A percentile compares a stretch with the other conserved stretches of the same genome.
phyloP scores from a whole-genome alignment of 768 basidiomycete genomes.

The Leccinum rimulosum region DNA sequence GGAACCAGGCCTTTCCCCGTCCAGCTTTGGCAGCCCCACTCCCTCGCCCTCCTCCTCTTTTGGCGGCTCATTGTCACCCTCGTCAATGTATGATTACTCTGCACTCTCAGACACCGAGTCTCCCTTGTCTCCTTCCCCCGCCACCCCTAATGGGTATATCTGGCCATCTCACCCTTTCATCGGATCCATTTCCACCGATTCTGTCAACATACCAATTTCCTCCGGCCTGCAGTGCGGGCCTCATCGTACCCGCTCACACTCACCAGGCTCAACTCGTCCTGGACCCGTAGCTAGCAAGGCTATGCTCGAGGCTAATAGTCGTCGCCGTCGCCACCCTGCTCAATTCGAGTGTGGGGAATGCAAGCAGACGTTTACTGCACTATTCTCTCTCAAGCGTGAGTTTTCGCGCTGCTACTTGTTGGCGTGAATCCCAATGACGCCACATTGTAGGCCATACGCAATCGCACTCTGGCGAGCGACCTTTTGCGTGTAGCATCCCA shows the following conservation, averaged over 20 bases:
- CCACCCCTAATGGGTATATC: constrained; percentile 6
- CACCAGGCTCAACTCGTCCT: constrained; percentile 10
- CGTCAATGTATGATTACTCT: constrained; percentile 7
- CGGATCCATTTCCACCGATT: not conserved
- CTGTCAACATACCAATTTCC: not conserved
- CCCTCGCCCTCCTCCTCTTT: constrained; percentile 30
- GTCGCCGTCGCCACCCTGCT: constrained; percentile 30
- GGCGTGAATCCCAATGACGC: constrained; percentile 2
- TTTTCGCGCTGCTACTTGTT: not conserved
- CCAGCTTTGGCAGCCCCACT: constrained; percentile 12
- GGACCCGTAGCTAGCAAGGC: constrained; percentile 31
- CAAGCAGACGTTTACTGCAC: constrained; percentile 28
- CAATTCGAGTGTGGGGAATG: constrained; percentile 18
- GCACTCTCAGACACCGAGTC: constrained; percentile 24
- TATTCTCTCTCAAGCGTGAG: constrained; percentile 34
- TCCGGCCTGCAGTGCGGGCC: not conserved
- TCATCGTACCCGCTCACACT: constrained; percentile 19
- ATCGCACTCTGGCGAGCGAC: constrained; percentile 29
- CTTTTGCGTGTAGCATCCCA: constrained; percentile 22
- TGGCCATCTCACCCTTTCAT: constrained; percentile 7
- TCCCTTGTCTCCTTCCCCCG: constrained; percentile 17
- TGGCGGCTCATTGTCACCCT: constrained; percentile 24
- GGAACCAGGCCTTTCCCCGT: constrained; percentile 10
- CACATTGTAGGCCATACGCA: constrained; percentile 26
- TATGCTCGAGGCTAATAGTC: constrained; percentile 32